A percentile compares a stretch with the other conserved stretches of the same genome.
phyloP scores from a whole-genome alignment of 129 eudicot species.

The Chrysanthemum seticuspe region DNA sequence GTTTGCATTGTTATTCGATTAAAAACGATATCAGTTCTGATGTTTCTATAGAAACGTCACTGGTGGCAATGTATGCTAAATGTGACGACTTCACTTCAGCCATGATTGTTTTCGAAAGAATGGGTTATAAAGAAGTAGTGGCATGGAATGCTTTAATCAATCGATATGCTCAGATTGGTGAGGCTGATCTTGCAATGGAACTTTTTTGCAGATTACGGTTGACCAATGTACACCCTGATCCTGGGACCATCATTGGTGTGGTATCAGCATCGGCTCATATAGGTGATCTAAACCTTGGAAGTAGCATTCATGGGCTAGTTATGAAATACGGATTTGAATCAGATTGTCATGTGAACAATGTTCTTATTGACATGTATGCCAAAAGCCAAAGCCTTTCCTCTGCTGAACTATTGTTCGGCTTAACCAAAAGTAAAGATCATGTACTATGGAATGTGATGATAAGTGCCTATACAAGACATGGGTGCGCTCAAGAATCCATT shows the following conservation, averaged over 20 bases:
- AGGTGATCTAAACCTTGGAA: constrained; percentile 47
- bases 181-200: constrained; percentile 39
- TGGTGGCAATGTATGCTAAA: constrained; percentile 78
- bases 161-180: constrained; percentile 55
- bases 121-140: constrained; percentile 51
- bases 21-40: constrained; percentile 39
- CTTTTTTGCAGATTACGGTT: constrained; percentile 37
- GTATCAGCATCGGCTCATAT: constrained; percentile 49
- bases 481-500: constrained; percentile 46
- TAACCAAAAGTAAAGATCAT: constrained; percentile 40
- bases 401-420: constrained; percentile 50
- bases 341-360: constrained; percentile 58
- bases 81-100: constrained; percentile 42
- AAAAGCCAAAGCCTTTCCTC: constrained; percentile 50
- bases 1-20: constrained; percentile 60
- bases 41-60: constrained; percentile 45
- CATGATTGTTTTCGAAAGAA: constrained; percentile 39
- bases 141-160: constrained; percentile 70
- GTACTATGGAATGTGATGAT: constrained; percentile 71
- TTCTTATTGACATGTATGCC: constrained; percentile 73
- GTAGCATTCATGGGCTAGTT: constrained; percentile 49
- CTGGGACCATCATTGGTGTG: constrained; percentile 59
- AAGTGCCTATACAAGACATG: constrained; percentile 42
- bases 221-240: constrained; percentile 48
- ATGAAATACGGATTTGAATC: constrained; percentile 53